These are phyloP conservation scores for Candida arabinofermentans DNA, from an alignment of 805 yeast species.

Conservation along the genomic window DNA sequence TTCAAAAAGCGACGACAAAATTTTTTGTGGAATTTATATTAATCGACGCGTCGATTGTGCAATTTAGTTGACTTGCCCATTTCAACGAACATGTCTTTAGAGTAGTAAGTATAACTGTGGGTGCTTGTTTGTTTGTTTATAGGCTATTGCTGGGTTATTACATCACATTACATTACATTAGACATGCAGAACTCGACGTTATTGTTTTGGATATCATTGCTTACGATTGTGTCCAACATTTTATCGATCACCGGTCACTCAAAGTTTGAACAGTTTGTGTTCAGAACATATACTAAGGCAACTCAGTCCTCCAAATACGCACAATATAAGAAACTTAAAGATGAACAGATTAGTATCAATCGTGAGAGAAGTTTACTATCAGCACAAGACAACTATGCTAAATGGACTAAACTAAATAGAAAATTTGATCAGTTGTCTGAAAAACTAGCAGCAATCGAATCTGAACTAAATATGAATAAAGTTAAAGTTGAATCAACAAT, in stretches of 20 bases:
- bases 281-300: constrained; percentile 19
- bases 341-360: constrained; percentile 44
- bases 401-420: constrained; percentile 91
- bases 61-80: constrained; percentile 5
- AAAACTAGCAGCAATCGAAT: constrained; percentile 44
- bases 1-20: no score
- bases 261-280: constrained; percentile 15
- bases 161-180: not conserved
- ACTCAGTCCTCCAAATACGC: constrained; percentile 20
- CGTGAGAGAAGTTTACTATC: constrained; percentile 57
- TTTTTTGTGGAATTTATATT: not conserved
- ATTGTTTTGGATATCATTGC: constrained; percentile 30
- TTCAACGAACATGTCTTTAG: no score
- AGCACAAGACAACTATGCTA: constrained; percentile 93
- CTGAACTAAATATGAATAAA: constrained; percentile 35
- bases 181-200: constrained; percentile 26
- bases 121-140: no score
- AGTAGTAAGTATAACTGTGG: no score
- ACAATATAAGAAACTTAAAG: constrained; percentile 31
- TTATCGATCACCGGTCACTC: constrained; percentile 36
- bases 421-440: constrained; percentile 52
- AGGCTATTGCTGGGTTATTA: no score
- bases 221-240: constrained; percentile 35
- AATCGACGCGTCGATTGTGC: not conserved
- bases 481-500: constrained; percentile 32